Conservation (phyloP, 805 yeast genomes). For the Candida yuanshanica region DNA sequence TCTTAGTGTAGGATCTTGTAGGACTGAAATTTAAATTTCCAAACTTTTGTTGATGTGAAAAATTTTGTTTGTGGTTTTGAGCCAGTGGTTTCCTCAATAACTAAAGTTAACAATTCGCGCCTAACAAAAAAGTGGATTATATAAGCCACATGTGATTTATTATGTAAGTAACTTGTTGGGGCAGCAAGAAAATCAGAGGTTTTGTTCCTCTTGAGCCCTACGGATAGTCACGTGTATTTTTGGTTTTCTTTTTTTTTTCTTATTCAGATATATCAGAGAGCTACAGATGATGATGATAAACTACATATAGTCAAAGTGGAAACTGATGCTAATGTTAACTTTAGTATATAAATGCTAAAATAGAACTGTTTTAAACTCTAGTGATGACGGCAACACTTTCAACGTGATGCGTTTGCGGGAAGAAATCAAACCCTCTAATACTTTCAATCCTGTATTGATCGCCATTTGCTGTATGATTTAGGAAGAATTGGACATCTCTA, state of each 20-base stretch:
- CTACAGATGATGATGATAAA: no score
- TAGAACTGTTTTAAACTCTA: slow-evolving; percentile 17
- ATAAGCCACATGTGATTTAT: background rate
- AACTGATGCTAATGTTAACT: no score
- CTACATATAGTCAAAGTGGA: no score
- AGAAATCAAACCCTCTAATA: slow-evolving; percentile 91
- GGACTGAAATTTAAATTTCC: slow-evolving; percentile 3
- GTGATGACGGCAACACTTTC: slow-evolving; percentile 77
- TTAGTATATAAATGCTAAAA: slow-evolving; percentile 1
- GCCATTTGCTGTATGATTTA: slow-evolving; percentile 61
- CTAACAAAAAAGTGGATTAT: background rate
- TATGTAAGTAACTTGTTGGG: background rate
- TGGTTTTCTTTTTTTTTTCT: no score
- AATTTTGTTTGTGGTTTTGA: slow-evolving; percentile 4
- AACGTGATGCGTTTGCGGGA: slow-evolving; percentile 92
- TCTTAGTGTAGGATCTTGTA: background rate
- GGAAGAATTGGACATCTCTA: slow-evolving; percentile 80
- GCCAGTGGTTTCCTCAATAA: no score
- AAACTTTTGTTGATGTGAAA: slow-evolving; percentile 3
- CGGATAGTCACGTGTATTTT: background rate
- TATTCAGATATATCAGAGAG: no score
- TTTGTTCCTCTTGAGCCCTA: background rate
- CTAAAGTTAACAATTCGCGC: background rate
- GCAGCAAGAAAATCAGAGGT: background rate
- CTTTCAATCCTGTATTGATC: slow-evolving; percentile 65